phyloP scores from a whole-genome alignment of 495 filamentous ascomycete genomes.

The Parathielavia appendiculata region DNA sequence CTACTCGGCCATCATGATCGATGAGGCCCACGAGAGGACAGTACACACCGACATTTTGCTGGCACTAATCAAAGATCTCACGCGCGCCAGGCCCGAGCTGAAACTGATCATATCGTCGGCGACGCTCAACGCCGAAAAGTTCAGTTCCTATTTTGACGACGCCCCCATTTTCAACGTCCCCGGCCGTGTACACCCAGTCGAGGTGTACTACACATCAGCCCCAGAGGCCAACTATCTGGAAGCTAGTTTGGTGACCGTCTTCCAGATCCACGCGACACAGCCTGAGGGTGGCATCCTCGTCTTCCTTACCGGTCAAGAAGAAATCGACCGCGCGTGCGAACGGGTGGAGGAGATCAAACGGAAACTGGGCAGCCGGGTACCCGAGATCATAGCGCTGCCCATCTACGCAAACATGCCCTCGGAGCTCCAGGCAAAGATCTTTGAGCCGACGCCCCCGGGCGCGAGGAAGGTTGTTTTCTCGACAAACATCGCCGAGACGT shows the following conservation, averaged over 20 bases:
- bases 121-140: constrained; percentile 92
- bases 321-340: constrained; percentile 80
- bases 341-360: constrained; percentile 74
- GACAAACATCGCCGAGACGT: constrained; percentile 88
- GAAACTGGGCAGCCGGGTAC: constrained; percentile 76
- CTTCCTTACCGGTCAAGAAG: constrained; percentile 85
- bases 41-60: constrained; percentile 88
- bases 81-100: constrained; percentile 76
- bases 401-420: constrained; percentile 88
- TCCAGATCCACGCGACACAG: constrained; percentile 92
- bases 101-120: constrained; percentile 92
- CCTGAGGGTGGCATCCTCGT: constrained; percentile 84
- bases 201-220: constrained; percentile 86
- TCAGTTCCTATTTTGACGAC: constrained; percentile 88
- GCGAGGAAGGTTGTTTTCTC: constrained; percentile 82
- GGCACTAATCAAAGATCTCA: constrained; percentile 87
- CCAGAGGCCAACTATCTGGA: constrained; percentile 94
- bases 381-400: constrained; percentile 78
- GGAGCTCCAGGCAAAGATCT: constrained; percentile 81
- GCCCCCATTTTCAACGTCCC: constrained; percentile 96
- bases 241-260: constrained; percentile 86
- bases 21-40: constrained; percentile 94
- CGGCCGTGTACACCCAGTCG: constrained; percentile 82
- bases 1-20: constrained; percentile 93
- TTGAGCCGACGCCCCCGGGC: constrained; percentile 76